Base-by-base conservation (phyloP, 371 early-diverging fungal species). In the Cokeromyces recurvatus region DNA sequence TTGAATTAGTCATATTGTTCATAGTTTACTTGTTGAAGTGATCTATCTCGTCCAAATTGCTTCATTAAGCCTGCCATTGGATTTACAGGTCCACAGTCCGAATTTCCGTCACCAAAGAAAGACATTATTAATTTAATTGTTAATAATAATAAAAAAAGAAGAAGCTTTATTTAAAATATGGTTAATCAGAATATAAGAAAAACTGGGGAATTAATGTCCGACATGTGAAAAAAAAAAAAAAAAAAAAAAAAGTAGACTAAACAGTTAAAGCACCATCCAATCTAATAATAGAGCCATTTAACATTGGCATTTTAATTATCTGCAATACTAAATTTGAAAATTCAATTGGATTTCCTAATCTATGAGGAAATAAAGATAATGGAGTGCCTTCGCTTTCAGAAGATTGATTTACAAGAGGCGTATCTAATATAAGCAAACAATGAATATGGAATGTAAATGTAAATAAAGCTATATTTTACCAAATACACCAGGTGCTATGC, bases 21-120 rank as follows among this genome's bases (percentile, higher is more conserved):
- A 31, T 32, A 12, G 14, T 50, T 52, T 82, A 81, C 90, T 78
- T 87, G 89, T 57, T 89, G 87, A 20, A 87, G 68, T 1, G 89
- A 86, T 40, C 84, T 77, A 60, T 91, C 91, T 46, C 82, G 78
- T 34, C 78, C 68, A 53, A 90, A 82, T 54, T 83, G 87, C 62
- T 91, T 90, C 78, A 83, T 78, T 48, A 91, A 73, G 4, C 82
- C 78, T 11, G 66, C 66, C 79, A 90, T 79, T 22, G 89, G 81
- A 48, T 89, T 91, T 32, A 71, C 78, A 14, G 87, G 86, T 5
- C 87, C 87, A 57, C 91, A 91, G 43, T 90, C 91, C 35, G 88
- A 82, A 38, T 75, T 82, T 31, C 56, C 50, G 29, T 48, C 61
- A 12, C 36, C 45, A 29, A 53, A 29, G 39, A 62, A 62, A 9